Conservation (phyloP, 2,329 filamentous ascomycete genomes). For the Coniochaeta sp. region DNA sequence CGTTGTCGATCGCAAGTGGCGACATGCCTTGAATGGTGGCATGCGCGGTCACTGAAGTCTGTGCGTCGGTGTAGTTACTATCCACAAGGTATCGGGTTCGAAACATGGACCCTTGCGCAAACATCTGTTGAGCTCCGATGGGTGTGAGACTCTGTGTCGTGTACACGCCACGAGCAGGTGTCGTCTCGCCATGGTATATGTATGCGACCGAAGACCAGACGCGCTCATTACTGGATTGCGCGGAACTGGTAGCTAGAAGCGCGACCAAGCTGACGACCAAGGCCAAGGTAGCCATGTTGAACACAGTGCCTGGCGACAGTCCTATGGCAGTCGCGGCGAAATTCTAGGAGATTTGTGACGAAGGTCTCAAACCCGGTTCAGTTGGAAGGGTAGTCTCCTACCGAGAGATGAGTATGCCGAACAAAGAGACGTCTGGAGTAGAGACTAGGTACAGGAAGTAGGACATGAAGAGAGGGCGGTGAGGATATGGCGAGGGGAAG, state of each 20-base stretch:
- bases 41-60: background rate
- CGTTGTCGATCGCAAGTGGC: constrained; percentile 37
- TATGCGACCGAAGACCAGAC: constrained; percentile 43
- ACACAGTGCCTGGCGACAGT: background rate
- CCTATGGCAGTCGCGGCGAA: background rate
- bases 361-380: background rate
- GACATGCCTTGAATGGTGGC: constrained; percentile 35
- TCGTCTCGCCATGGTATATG: constrained; percentile 46
- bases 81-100: constrained; percentile 39
- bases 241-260: constrained; percentile 17
- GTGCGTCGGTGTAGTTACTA: constrained; percentile 15
- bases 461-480: background rate
- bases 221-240: constrained; percentile 25
- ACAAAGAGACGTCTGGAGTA: background rate
- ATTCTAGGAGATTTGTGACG: background rate
- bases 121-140: constrained; percentile 44
- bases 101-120: constrained; percentile 38
- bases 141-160: constrained; percentile 35
- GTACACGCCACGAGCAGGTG: constrained; percentile 24
- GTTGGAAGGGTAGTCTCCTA: background rate
- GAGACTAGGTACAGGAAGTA: background rate
- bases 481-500: background rate
- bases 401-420: background rate
- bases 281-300: constrained; percentile 13
- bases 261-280: constrained; percentile 12